Evolutionary conservation across 2,329 filamentous ascomycete genomes (phyloP).

Genomic region (Fusarium tuaranense): DNA sequence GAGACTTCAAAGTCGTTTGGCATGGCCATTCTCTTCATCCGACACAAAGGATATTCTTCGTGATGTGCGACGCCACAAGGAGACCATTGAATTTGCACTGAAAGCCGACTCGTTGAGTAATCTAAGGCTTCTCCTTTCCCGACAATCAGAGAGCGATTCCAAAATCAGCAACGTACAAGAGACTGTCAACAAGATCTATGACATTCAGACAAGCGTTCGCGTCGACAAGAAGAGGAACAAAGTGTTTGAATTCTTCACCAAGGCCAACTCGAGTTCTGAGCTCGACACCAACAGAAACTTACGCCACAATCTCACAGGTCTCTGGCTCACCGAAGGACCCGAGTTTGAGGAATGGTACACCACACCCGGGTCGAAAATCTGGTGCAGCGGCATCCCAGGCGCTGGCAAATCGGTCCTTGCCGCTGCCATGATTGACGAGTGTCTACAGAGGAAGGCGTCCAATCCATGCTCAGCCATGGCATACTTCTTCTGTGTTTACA

Average conservation of each 20-base stretch:
- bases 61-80: constrained; percentile 1
- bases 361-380: background rate
- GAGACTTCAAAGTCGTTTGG: background rate
- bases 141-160: background rate
- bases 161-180: background rate
- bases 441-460: background rate
- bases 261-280: background rate
- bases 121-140: background rate
- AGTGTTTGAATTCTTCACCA: constrained; percentile 3
- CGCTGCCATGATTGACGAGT: background rate
- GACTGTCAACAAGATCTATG: background rate
- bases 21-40: constrained; percentile 7
- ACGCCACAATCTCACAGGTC: background rate
- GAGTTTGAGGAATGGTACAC: constrained; percentile 7
- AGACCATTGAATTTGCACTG: constrained; percentile 4
- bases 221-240: background rate
- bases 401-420: constrained; percentile 22
- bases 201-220: background rate
- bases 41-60: background rate
- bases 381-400: constrained; percentile 19
- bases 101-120: constrained; percentile 2
- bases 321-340: background rate
- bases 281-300: background rate
- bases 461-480: background rate
- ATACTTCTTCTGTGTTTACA: constrained; percentile 16